Evolutionary conservation across 2,329 filamentous ascomycete genomes (phyloP), one percentile per base, ranked within the genome.

Genomic region (Colletotrichum shisoi): DNA sequence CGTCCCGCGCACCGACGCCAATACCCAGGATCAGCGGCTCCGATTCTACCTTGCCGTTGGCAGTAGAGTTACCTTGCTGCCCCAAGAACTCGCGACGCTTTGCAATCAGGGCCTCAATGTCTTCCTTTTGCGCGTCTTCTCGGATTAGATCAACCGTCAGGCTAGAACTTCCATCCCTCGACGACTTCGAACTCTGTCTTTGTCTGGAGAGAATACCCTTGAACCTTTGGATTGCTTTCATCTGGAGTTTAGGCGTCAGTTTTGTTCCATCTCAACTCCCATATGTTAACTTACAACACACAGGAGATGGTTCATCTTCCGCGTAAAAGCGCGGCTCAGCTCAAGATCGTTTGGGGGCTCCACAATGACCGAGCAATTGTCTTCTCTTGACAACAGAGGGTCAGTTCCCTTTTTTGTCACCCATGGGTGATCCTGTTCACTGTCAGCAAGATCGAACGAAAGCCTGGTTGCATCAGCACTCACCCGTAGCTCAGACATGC

Each of bases 161-260:
- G 31, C 34, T 67, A 37, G 51, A 57, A 52, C 19, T 57, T 27
- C 63, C 45, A 24, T 27, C 62, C 9, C 49, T 54, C 24, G 56
- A 61, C 21, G 64, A 48, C 69, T 63, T 49, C 69, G 54, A 19
- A 54, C 58, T 42, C 63, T 59, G 37, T 57, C 67, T 67, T 21
- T 71, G 73, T 34, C 70, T 75, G 1, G 71, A 73, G n/a, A 95
- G 80, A 9, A 96, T 83, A 57, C 85, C 81, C 76, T 96, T 97
- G 82, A 98, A 97, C 65, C 91, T 91, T 70, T 90, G 89, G 46
- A 96, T 94, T 4, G 94, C 95, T 86, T 92, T 95, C 83, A 98
- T 91, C 89, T 93, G 70, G 37, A 40, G 19, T 40, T 13, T 7
- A 34, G 15, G 24, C 71, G 66, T 56, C 27, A 59, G n/a, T 63